Evolutionary conservation across 2,329 filamentous ascomycete genomes (phyloP).

Genomic region (Pseudogymnoascus sp.): DNA sequence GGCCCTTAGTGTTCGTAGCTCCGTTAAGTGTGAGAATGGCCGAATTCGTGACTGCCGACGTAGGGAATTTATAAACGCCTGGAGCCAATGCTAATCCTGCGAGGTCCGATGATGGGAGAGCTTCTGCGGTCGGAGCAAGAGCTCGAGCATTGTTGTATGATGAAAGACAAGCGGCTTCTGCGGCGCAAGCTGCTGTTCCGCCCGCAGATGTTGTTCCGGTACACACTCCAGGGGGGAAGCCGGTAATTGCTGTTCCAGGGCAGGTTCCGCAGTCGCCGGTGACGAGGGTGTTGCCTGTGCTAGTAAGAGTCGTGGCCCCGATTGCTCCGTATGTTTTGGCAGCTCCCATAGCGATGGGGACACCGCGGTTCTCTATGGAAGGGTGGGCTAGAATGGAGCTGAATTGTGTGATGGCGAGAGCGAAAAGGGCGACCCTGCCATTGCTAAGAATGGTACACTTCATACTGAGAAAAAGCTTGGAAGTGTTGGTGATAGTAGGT

Average conservation of each 20-base stretch:
- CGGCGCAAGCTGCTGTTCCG: conserved; percentile 10
- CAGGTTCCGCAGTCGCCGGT: conserved; percentile 13
- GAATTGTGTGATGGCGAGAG: conserved; percentile 7
- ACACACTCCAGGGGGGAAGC: conserved; percentile 11
- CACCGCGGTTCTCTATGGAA: background rate
- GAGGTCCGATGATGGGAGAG: conserved; percentile 10
- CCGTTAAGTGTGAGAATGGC: conserved; percentile 14
- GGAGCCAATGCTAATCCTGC: conserved; percentile 7
- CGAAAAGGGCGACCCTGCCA: conserved; percentile 9
- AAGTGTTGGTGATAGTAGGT: background rate
- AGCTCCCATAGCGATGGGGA: conserved; percentile 10
- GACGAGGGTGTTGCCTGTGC: conserved; percentile 10
- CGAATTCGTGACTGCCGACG: background rate
- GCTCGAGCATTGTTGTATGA: conserved; percentile 12
- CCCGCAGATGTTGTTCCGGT: conserved; percentile 11
- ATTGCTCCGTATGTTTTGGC: conserved; percentile 11
- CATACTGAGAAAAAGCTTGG: background rate
- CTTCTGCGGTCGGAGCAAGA: background rate
- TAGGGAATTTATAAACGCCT: conserved; percentile 13
- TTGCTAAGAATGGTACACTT: background rate
- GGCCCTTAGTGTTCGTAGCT: conserved; percentile 12
- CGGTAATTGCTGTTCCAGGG: conserved; percentile 12
- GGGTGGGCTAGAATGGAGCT: conserved; percentile 6
- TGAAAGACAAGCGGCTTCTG: conserved; percentile 13
- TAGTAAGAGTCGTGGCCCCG: conserved; percentile 10